A percentile compares a stretch with the other conserved stretches of the same genome.
phyloP scores from a whole-genome alignment of 768 basidiomycete species.

The Xanthoconium stramineum region DNA sequence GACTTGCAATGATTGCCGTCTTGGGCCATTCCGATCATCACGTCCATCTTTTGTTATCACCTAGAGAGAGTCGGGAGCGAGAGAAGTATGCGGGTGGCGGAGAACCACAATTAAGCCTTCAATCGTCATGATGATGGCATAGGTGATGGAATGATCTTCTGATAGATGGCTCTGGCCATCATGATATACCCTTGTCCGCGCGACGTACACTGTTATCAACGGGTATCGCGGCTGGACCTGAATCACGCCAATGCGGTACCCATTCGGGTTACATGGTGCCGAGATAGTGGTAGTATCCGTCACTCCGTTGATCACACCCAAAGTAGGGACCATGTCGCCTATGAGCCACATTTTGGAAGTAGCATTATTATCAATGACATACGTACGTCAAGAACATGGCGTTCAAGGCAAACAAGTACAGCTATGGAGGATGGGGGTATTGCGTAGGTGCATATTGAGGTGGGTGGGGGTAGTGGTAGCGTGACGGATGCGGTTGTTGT shows the following conservation, averaged over 20 bases:
- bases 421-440: conserved; percentile 19
- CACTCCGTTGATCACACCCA: background rate
- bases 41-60: background rate
- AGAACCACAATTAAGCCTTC: background rate
- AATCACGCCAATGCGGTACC: background rate
- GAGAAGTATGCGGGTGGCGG: too few species aligned
- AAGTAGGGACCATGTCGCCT: background rate
- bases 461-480: conserved; percentile 6
- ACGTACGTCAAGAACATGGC: background rate
- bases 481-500: conserved; percentile 9
- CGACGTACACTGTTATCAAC: background rate
- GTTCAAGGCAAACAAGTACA: background rate
- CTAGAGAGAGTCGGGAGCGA: background rate
- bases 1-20: background rate
- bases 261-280: background rate
- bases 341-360: background rate
- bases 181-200: too few species aligned
- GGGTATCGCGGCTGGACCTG: background rate
- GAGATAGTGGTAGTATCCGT: background rate
- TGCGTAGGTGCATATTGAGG: conserved; percentile 11
- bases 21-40: background rate
- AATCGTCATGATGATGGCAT: background rate
- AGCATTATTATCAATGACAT: background rate
- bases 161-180: too few species aligned
- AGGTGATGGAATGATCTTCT: too few species aligned